Conservation (phyloP, 768 basidiomycete species). For the Asterophora lycoperdoides region DNA sequence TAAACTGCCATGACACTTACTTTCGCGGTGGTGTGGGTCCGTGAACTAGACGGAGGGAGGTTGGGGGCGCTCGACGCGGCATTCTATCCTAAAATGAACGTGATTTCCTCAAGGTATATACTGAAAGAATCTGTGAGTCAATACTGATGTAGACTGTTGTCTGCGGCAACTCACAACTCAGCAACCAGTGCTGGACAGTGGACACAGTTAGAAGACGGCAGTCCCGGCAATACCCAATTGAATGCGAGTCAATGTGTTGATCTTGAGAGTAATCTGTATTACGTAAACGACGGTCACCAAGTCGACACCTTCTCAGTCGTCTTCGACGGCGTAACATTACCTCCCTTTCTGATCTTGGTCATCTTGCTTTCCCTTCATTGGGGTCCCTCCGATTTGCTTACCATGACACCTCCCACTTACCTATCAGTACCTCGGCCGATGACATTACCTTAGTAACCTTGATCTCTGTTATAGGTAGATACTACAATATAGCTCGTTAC, state of each 20-base stretch:
- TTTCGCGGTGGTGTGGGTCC: conserved; percentile 62
- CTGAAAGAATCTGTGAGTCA: not conserved
- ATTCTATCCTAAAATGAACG: conserved; percentile 30
- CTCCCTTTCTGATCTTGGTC: too few relatives aligned
- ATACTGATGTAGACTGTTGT: not conserved
- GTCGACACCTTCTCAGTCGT: too few relatives aligned
- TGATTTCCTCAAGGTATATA: not conserved
- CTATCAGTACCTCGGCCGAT: too few relatives aligned
- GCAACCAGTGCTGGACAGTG: conserved; percentile 18
- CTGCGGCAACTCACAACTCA: conserved; percentile 12
- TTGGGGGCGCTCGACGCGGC: conserved; percentile 67
- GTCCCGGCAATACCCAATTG: conserved; percentile 1
- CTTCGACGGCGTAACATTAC: too few relatives aligned
- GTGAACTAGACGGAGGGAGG: conserved; percentile 54
- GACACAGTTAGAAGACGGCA: not conserved
- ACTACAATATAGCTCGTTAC: too few relatives aligned
- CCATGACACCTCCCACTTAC: too few relatives aligned
- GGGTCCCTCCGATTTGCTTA: too few relatives aligned
- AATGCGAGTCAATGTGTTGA: not conserved
- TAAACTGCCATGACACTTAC: conserved; percentile 21
- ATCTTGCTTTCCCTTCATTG: too few relatives aligned
- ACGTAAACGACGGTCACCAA: too few relatives aligned
- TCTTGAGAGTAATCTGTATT: too few relatives aligned
- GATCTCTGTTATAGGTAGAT: too few relatives aligned
- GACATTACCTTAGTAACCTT: too few relatives aligned